A percentile compares a stretch with the other conserved stretches of the same genome.
Conservation (phyloP, 2,329 filamentous ascomycete genomes). For the Aspergillus sp. region DNA sequence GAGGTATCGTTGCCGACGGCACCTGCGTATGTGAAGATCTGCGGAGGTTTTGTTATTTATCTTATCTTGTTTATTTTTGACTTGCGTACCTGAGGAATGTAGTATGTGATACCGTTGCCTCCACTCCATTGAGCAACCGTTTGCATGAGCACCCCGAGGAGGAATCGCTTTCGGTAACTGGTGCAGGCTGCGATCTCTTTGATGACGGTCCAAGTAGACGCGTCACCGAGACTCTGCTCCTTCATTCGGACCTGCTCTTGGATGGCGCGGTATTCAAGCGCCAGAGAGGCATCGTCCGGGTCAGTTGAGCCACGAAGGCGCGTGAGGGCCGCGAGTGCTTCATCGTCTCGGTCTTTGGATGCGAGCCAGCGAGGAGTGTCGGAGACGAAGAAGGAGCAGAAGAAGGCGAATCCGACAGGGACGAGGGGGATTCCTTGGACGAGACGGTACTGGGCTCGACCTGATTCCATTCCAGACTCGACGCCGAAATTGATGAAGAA, state of each 20-base stretch:
- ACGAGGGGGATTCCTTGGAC: slow-evolving; percentile 55
- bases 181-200: slow-evolving; percentile 49
- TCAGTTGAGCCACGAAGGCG: slow-evolving; percentile 47
- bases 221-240: slow-evolving; percentile 35
- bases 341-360: slow-evolving; percentile 48
- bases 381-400: slow-evolving; percentile 50
- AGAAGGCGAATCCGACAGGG: slow-evolving; percentile 51
- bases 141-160: slow-evolving; percentile 55
- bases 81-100: slow-evolving; percentile 40
- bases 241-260: too few species aligned
- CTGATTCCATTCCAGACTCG: slow-evolving; percentile 46
- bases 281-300: slow-evolving; percentile 25
- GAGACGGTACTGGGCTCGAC: slow-evolving; percentile 53
- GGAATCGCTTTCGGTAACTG: slow-evolving; percentile 54
- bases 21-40: slow-evolving; percentile 56
- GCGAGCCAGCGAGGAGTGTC: slow-evolving; percentile 59
- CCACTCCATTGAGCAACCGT: slow-evolving; percentile 58
- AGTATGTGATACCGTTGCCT: slow-evolving; percentile 61
- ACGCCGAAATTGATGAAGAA: slow-evolving; percentile 59
- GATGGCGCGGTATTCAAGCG: slow-evolving; percentile 46
- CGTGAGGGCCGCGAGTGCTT: slow-evolving; percentile 48
- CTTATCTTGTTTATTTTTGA: too few species aligned
- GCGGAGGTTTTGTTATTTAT: too few species aligned
- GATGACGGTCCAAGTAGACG: slow-evolving; percentile 43
- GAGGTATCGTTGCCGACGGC: slow-evolving; percentile 45